Conservation (phyloP, 305 asterid species). For the Fraxinus dipetala region DNA sequence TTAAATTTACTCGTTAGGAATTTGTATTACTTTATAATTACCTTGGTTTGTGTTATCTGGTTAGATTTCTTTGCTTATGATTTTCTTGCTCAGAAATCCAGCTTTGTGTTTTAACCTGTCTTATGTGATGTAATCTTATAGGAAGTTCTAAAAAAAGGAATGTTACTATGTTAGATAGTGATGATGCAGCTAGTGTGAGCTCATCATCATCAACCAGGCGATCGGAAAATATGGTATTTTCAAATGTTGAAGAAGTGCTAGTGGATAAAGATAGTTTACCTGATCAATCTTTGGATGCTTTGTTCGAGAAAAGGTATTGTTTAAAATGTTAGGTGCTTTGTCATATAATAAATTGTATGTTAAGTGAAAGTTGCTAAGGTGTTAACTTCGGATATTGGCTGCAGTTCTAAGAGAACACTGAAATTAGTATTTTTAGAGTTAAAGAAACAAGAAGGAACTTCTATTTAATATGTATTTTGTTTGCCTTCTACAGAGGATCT, state of each 20-base stretch:
- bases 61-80: neutral
- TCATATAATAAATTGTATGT: neutral
- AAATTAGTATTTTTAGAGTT: neutral
- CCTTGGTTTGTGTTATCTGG: neutral
- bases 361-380: neutral
- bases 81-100: neutral
- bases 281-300: conserved; percentile 70
- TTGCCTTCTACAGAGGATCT: conserved; percentile 62
- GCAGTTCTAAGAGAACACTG: neutral
- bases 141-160: conserved; percentile 74
- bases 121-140: conserved; percentile 27
- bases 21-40: neutral
- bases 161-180: conserved; percentile 75
- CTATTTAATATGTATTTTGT: neutral
- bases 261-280: conserved; percentile 58
- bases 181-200: conserved; percentile 74
- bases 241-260: conserved; percentile 53
- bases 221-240: conserved; percentile 38
- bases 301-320: conserved; percentile 78
- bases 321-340: neutral
- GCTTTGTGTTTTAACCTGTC: conserved; percentile 7
- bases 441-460: neutral
- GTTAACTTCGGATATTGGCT: neutral
- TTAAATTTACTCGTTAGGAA: no score
- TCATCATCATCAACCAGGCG: conserved; percentile 70